These are phyloP conservation scores for Ophiostoma ips DNA, from an alignment of 2,329 filamentous ascomycete genomes.

Conservation along the genomic window DNA sequence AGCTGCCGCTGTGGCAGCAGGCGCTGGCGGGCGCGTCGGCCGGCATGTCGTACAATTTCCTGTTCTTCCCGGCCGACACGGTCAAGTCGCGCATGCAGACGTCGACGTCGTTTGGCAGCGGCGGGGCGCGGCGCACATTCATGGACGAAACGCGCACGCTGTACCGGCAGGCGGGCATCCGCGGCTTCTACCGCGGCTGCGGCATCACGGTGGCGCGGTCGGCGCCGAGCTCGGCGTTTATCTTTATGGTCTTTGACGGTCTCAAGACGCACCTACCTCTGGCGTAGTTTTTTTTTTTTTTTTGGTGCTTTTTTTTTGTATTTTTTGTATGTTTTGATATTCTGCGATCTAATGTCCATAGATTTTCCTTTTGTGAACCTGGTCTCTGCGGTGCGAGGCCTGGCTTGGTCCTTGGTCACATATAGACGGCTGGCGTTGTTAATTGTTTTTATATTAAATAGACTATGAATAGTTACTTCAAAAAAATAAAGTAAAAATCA, in stretches of 20 bases:
- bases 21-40: slow-evolving; percentile 76
- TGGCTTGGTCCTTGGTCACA: neutral
- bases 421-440: neutral
- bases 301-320: neutral
- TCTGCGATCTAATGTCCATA: neutral
- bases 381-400: neutral
- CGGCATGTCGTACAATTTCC: slow-evolving; percentile 89
- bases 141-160: slow-evolving; percentile 54
- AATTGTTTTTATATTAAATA: neutral
- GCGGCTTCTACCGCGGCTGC: slow-evolving; percentile 82
- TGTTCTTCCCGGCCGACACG: slow-evolving; percentile 95
- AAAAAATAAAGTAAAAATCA: neutral
- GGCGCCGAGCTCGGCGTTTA: slow-evolving; percentile 92
- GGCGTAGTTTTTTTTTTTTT: slow-evolving; percentile 16
- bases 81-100: slow-evolving; percentile 98
- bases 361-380: neutral
- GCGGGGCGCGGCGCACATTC: slow-evolving; percentile 46
- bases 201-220: slow-evolving; percentile 82
- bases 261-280: slow-evolving; percentile 56
- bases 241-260: slow-evolving; percentile 89
- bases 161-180: slow-evolving; percentile 72
- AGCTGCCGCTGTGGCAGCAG: slow-evolving; percentile 72
- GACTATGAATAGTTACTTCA: neutral
- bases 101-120: slow-evolving; percentile 41
- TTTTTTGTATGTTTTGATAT: neutral